Percentiles rank a stretch among this genome's conserved stretches.
Conservation (phyloP, 164 flowering plant species). For the Nymphaea colorata region DNA sequence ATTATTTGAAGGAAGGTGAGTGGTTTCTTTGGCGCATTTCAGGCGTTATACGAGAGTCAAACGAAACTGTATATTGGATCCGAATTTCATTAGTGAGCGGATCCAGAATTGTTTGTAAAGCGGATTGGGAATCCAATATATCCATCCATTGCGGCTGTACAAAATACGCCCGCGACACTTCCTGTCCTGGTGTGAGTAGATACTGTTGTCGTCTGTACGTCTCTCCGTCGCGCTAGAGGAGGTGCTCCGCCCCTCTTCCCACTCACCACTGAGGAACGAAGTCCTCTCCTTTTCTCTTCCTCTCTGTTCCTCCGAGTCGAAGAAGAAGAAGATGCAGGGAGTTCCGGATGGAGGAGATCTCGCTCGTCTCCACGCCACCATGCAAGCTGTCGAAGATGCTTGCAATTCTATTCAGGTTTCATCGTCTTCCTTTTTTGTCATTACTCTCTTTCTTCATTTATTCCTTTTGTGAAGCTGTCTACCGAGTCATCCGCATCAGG, state of each 20-base stretch:
- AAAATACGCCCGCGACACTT: background rate
- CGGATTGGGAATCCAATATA: too few relatives aligned
- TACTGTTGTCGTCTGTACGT: background rate
- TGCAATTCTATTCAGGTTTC: slow-evolving; percentile 80
- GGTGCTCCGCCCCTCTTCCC: background rate
- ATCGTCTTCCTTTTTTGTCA: background rate
- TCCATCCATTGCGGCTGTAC: background rate
- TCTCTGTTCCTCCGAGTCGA: background rate
- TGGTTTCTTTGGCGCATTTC: too few relatives aligned
- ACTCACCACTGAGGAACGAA: background rate
- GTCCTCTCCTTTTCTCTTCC: background rate
- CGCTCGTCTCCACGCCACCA: slow-evolving; percentile 64
- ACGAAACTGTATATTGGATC: too few relatives aligned
- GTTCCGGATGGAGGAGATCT: slow-evolving; percentile 25
- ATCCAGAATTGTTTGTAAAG: too few relatives aligned
- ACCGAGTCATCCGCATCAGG: background rate
- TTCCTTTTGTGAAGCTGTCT: background rate
- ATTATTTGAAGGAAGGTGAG: too few relatives aligned
- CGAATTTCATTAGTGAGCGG: too few relatives aligned
- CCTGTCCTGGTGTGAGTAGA: background rate
- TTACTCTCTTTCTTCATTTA: background rate
- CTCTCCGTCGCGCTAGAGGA: background rate
- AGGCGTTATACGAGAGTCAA: too few relatives aligned
- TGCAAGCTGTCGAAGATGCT: slow-evolving; percentile 76
- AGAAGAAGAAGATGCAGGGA: slow-evolving; percentile 30